Base-by-base conservation (phyloP, 1,139 yeast genomes). In the Blastobotrys petasosporus region DNA sequence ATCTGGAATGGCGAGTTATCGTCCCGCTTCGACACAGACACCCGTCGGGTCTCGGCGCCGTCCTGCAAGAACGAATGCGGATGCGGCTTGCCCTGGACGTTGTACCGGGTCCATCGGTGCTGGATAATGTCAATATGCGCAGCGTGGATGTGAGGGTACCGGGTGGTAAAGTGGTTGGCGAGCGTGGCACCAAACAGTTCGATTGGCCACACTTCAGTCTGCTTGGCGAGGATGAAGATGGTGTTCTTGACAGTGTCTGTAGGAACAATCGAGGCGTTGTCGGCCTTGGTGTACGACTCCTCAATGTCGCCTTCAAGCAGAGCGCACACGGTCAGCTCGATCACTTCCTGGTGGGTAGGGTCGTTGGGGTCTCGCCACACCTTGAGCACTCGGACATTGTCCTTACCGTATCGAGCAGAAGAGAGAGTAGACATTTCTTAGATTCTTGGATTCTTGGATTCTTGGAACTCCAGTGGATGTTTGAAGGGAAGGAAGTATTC, bases 211-310 rank as follows among this genome's bases (percentile, higher is more conserved):
- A 66, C 69, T 50, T 85, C 85, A 49, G 79, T 75, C 59, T 74
- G 82, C 68, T 85, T 85, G 52, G 95, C 96, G 58, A 85, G 81
- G 35, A 88, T 64, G 81, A 62, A 74, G 54, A 86, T 79, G 47
- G 96, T 88, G 73, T 88, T 88, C 68, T 88, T 88, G 51, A 87
- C 90, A 1, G 96, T 87, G 66, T 88, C 97, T 10, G 97, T 88
- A 47, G 97, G 96, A 41, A 88, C 94, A 60, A 88, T 80, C n/a
- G 85, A 76, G 2, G 85, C 65, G 68, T 88, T 88, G 67, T 88
- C 94, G 34, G 95, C 96, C 52, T 82, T 63, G 45, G 96, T 88
- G 70, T 85, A 88, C 2, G 95, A 80, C 30, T 70, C 68, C 51
- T 84, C 95, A 57, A 88, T 82, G 46, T 74, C 76, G 51, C 97